These are phyloP conservation scores for Cucurbita pepo DNA, from an alignment of 306 rosid species.

Conservation along the genomic window DNA sequence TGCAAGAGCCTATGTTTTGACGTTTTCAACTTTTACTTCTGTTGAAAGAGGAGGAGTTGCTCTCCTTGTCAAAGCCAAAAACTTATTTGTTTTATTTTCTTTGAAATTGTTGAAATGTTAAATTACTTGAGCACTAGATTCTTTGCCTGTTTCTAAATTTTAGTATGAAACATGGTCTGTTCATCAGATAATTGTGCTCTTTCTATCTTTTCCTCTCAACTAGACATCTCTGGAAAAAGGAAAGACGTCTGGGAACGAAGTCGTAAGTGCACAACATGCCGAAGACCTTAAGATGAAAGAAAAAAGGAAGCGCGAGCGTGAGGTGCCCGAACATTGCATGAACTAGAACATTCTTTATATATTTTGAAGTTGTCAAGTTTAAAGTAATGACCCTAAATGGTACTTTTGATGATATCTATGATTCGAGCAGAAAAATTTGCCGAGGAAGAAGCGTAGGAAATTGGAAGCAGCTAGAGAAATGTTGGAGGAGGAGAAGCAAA, in stretches of 20 bases:
- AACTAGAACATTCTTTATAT: neutral
- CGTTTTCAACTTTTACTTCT: neutral
- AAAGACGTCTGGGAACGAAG: conserved; percentile 31
- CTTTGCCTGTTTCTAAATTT: neutral
- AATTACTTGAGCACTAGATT: neutral
- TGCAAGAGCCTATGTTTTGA: too few species aligned
- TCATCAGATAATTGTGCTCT: too few species aligned
- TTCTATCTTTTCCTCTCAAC: neutral
- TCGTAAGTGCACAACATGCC: conserved; percentile 64
- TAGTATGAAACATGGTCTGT: neutral
- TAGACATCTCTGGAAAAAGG: conserved; percentile 43
- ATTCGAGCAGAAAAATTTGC: conserved; percentile 55
- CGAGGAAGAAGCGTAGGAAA: too few species aligned
- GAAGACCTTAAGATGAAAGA: conserved; percentile 89
- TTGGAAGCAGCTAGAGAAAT: too few species aligned
- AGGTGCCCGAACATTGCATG: conserved; percentile 24
- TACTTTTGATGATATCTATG: neutral
- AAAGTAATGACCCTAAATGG: neutral
- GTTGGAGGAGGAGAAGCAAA: conserved; percentile 61
- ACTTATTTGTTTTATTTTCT: neutral
- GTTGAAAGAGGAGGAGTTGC: neutral
- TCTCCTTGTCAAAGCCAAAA: neutral
- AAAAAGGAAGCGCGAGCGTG: conserved; percentile 81
- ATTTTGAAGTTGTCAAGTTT: neutral
- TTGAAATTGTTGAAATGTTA: neutral